Conservation (phyloP, 2,329 filamentous ascomycete genomes). For the Diaporthe capsici region DNA sequence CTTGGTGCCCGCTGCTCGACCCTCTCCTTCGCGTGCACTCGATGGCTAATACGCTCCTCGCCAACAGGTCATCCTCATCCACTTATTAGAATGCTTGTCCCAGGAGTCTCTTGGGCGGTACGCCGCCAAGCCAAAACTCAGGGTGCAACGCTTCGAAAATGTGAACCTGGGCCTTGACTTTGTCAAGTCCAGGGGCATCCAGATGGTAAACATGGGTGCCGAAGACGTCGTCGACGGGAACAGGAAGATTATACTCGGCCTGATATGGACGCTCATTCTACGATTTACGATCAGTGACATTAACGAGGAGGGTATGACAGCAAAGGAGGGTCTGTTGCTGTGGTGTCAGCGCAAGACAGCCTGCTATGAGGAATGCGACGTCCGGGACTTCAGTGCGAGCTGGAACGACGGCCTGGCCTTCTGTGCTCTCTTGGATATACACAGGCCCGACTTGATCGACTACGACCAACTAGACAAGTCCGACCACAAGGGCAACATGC, state of each 20-base stretch:
- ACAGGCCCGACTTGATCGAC: slow-evolving; percentile 96
- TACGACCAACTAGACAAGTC: slow-evolving; percentile 94
- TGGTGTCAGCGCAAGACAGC: slow-evolving; percentile 99
- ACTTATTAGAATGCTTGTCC: slow-evolving; percentile 96
- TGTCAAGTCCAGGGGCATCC: slow-evolving; percentile 85
- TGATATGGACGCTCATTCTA: slow-evolving; percentile 99
- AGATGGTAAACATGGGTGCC: slow-evolving; percentile 98
- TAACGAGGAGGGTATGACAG: slow-evolving; percentile 97
- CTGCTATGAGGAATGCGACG: slow-evolving; percentile 97
- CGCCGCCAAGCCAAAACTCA: slow-evolving; percentile 94
- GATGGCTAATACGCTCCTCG: slow-evolving; percentile 13
- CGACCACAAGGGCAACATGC: slow-evolving; percentile 97
- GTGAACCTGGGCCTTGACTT: slow-evolving; percentile 96
- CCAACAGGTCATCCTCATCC: slow-evolving; percentile 88
- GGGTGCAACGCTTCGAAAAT: slow-evolving; percentile 98
- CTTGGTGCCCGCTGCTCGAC: neutral
- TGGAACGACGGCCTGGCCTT: slow-evolving; percentile 99
- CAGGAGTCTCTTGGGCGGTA: slow-evolving; percentile 96
- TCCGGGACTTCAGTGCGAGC: slow-evolving; percentile 93
- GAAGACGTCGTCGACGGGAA: slow-evolving; percentile 99
- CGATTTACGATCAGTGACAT: slow-evolving; percentile 99
- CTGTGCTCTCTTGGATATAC: slow-evolving; percentile 95
- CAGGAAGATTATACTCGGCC: slow-evolving; percentile 93
- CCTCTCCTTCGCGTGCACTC: slow-evolving; percentile 11
- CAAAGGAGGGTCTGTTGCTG: slow-evolving; percentile 92